Conservation (phyloP, 495 filamentous ascomycete genomes). For the Penicillium waksmanii region DNA sequence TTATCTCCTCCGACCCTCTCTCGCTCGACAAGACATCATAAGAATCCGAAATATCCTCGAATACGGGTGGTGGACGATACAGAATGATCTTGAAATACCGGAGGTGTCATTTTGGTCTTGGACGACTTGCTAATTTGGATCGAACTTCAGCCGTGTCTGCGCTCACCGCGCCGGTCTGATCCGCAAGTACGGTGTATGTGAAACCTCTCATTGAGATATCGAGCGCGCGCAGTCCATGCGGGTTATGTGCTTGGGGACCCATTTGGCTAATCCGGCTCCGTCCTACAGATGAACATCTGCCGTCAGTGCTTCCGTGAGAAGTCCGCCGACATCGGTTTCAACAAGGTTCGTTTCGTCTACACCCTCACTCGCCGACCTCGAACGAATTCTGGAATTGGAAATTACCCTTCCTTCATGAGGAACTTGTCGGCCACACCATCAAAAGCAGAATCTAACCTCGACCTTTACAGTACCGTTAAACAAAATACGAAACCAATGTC, state of each 20-base stretch:
- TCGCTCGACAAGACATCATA: constrained; percentile 1
- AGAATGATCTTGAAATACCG: neutral
- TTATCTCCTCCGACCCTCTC: constrained; percentile 18
- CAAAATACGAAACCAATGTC: constrained; percentile 34
- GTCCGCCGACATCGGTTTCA: constrained; percentile 91
- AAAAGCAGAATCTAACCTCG: neutral
- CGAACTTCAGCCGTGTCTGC: constrained; percentile 81
- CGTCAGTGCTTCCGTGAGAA: constrained; percentile 99
- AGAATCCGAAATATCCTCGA: constrained; percentile 13
- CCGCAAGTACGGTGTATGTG: constrained; percentile 96
- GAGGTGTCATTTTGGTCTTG: constrained; percentile 6
- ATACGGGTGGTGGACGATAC: constrained; percentile 10
- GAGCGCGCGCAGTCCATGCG: neutral
- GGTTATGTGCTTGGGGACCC: constrained; percentile 4
- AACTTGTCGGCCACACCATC: neutral
- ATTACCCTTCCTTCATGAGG: neutral
- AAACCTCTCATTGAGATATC: constrained; percentile 9
- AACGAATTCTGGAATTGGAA: constrained; percentile 4
- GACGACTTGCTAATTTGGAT: constrained; percentile 30
- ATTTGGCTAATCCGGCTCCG: constrained; percentile 28
- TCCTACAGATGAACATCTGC: constrained; percentile 82
- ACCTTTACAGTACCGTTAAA: constrained; percentile 57
- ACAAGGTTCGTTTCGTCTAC: constrained; percentile 67
- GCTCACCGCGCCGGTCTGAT: constrained; percentile 93
- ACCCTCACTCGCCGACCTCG: constrained; percentile 6